phyloP scores from a whole-genome alignment of 495 filamentous ascomycete genomes.

The Podospora pseudoanserina region DNA sequence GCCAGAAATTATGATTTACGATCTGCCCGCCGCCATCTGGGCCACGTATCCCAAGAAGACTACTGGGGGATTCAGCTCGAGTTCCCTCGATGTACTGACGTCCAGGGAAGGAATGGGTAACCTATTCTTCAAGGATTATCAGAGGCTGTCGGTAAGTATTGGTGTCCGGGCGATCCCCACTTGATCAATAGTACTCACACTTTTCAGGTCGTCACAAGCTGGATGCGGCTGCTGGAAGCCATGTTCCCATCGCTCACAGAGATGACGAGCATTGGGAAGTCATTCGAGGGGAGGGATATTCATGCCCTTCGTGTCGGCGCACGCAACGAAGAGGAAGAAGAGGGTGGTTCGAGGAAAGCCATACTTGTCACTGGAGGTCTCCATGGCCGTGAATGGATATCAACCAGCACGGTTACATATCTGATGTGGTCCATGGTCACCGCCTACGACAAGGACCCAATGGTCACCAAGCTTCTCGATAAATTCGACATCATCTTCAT shows the following conservation, averaged over 20 bases:
- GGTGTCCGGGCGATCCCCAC: neutral
- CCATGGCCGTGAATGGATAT: conserved; percentile 96
- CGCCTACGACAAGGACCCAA: conserved; percentile 62
- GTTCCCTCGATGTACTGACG: conserved; percentile 16
- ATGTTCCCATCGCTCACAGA: conserved; percentile 79
- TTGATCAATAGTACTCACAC: neutral
- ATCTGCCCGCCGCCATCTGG: conserved; percentile 72
- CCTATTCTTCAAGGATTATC: conserved; percentile 85
- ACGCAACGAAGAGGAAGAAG: conserved; percentile 39
- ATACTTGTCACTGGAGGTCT: conserved; percentile 80
- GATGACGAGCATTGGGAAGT: conserved; percentile 70
- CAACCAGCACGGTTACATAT: conserved; percentile 86
- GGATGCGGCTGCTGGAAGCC: conserved; percentile 85
- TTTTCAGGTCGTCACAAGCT: conserved; percentile 50
- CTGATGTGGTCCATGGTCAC: conserved; percentile 86
- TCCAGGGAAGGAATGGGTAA: conserved; percentile 49
- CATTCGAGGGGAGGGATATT: conserved; percentile 84
- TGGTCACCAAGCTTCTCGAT: conserved; percentile 71
- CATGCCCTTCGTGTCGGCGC: conserved; percentile 76
- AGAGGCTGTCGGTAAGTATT: conserved; percentile 68
- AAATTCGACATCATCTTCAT: conserved; percentile 82
- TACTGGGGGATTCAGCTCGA: conserved; percentile 13
- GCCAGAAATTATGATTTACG: conserved; percentile 74
- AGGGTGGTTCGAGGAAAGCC: conserved; percentile 55
- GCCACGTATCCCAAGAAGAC: conserved; percentile 64